Evolutionary conservation across 371 early-diverging fungal species (phyloP).

Genomic region (Syncephalastrum racemosum): DNA sequence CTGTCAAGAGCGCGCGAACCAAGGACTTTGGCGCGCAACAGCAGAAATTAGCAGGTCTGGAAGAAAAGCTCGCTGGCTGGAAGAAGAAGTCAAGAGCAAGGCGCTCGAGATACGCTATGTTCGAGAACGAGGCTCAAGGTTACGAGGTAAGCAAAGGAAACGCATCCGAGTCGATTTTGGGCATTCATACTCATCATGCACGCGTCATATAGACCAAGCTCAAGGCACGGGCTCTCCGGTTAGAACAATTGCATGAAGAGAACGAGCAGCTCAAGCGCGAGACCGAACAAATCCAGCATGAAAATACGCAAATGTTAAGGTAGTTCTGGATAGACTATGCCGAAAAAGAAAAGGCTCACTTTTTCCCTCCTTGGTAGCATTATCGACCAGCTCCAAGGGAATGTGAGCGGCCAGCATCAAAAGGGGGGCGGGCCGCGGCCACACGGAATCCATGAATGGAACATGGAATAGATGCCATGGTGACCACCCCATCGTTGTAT

Average conservation of each 20-base stretch:
- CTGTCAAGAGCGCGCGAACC: constrained; percentile 36
- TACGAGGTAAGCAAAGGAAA: constrained; percentile 57
- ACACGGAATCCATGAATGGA: too few relatives aligned
- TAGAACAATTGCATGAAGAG: constrained; percentile 33
- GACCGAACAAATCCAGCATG: constrained; percentile 30
- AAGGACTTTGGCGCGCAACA: constrained; percentile 42
- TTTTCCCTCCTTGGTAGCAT: constrained; percentile 25
- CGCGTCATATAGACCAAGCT: constrained; percentile 29
- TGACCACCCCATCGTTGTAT: too few relatives aligned
- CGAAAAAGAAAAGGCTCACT: not conserved
- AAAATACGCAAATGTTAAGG: constrained; percentile 53
- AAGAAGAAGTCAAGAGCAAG: constrained; percentile 34
- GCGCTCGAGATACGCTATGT: constrained; percentile 42
- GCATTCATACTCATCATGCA: too few relatives aligned
- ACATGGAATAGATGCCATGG: too few relatives aligned
- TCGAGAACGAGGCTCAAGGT: constrained; percentile 41
- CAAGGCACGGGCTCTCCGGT: constrained; percentile 26
- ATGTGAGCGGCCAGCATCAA: constrained; percentile 32
- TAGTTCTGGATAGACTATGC: constrained; percentile 13
- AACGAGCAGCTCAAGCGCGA: constrained; percentile 28
- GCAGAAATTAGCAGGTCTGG: constrained; percentile 30
- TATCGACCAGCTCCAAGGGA: constrained; percentile 42
- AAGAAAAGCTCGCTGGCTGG: constrained; percentile 27
- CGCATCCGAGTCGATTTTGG: too few relatives aligned
- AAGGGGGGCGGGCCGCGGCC: too few relatives aligned